Conservation (phyloP, 768 basidiomycete species). For the Naganishia antarctica region DNA sequence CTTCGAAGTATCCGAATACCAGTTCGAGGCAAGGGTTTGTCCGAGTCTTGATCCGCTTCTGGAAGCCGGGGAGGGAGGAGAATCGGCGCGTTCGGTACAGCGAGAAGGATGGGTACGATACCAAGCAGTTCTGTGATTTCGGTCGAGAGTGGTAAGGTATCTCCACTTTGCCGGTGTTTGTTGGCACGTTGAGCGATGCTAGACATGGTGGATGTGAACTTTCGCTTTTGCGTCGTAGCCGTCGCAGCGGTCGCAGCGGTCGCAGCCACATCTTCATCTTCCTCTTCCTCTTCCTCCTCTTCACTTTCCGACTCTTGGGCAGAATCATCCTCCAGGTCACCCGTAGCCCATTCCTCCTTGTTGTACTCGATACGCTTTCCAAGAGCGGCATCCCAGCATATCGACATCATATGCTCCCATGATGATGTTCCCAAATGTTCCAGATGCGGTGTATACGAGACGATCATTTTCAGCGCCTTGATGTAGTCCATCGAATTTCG, state of each 20-base stretch:
- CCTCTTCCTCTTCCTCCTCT: slow-evolving; percentile 40
- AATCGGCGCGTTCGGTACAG: slow-evolving; percentile 62
- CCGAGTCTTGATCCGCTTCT: not conserved
- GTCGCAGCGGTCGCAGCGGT: slow-evolving; percentile 25
- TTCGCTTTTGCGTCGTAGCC: slow-evolving; percentile 17
- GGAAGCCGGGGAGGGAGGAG: slow-evolving; percentile 49
- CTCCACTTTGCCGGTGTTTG: not conserved
- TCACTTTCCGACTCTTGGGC: slow-evolving; percentile 21
- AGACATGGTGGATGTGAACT: slow-evolving; percentile 32
- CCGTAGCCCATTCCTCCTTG: slow-evolving; percentile 45
- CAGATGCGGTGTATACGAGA: slow-evolving; percentile 68
- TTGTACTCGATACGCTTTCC: slow-evolving; percentile 52
- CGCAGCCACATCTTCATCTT: too few species aligned
- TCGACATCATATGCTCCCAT: slow-evolving; percentile 67
- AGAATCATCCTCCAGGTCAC: slow-evolving; percentile 35
- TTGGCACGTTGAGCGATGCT: not conserved
- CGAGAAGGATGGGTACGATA: slow-evolving; percentile 50
- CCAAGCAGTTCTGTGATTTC: slow-evolving; percentile 71
- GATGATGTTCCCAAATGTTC: slow-evolving; percentile 62
- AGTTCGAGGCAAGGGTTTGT: slow-evolving; percentile 24
- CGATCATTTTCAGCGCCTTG: slow-evolving; percentile 65
- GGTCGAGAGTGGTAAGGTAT: slow-evolving; percentile 36
- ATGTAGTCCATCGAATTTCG: slow-evolving; percentile 70
- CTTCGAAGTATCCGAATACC: slow-evolving; percentile 56
- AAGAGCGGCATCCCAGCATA: slow-evolving; percentile 73